phyloP scores from a whole-genome alignment of 805 yeast genomes.

The Tetrapisispora taiwanensis region DNA sequence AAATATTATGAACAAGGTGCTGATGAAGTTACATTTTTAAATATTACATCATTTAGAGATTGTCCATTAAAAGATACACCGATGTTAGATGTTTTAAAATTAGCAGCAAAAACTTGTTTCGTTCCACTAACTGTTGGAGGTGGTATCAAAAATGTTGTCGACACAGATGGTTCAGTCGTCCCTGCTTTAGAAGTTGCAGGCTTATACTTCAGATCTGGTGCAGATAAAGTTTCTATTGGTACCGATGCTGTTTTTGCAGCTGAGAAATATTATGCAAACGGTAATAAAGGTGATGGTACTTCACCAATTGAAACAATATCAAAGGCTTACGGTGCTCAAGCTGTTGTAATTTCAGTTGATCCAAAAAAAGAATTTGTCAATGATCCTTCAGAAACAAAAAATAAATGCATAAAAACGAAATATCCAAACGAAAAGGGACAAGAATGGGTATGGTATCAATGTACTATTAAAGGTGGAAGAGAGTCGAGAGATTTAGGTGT shows the following conservation, averaged over 20 bases:
- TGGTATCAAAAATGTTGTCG: constrained; percentile 84
- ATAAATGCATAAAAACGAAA: constrained; percentile 53
- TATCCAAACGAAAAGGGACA: constrained; percentile 84
- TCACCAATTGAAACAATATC: constrained; percentile 93
- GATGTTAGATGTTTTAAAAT: constrained; percentile 79
- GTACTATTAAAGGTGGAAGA: constrained; percentile 95
- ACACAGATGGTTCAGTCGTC: constrained; percentile 68
- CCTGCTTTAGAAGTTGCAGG: constrained; percentile 89
- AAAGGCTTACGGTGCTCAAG: constrained; percentile 87
- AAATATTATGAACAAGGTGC: constrained; percentile 91
- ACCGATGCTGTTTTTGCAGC: constrained; percentile 93
- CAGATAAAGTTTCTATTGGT: constrained; percentile 97
- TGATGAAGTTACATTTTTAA: constrained; percentile 89
- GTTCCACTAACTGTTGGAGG: constrained; percentile 99
- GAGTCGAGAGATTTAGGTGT: constrained; percentile 87
- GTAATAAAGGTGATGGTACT: constrained; percentile 51
- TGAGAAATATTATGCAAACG: constrained; percentile 58
- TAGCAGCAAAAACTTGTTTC: constrained; percentile 81
- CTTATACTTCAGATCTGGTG: constrained; percentile 89
- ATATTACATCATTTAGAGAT: constrained; percentile 91
- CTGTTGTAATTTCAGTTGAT: constrained; percentile 97
- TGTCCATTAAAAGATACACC: constrained; percentile 91
- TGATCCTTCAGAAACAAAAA: constrained; percentile 46
- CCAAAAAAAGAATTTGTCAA: constrained; percentile 77
- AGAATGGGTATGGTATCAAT: constrained; percentile 83